Base-by-base conservation (phyloP, 2,329 filamentous ascomycete genomes). In the Cladosporium halotolerans region DNA sequence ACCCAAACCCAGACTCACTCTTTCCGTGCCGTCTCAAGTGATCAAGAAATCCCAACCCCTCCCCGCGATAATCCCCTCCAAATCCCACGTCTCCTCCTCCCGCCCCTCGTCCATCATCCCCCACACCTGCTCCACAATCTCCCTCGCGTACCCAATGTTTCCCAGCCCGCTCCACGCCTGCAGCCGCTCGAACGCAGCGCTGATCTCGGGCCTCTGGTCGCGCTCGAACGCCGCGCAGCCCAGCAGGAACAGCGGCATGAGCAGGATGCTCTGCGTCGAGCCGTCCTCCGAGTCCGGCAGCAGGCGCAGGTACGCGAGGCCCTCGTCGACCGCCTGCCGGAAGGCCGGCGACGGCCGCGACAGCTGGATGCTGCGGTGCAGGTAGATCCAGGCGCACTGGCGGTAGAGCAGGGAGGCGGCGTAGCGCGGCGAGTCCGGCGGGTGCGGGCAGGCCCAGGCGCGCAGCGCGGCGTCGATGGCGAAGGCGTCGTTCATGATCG, bases 401-500 rank as follows among this genome's bases (percentile, higher is more conserved):
- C 80, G 74, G 63, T 84, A 84, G 5, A 83, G 69, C 66, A 83
- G 78, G 1, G 79, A 79, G 42, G 80, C 73, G 32, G 71, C 76
- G 68, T 76, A 81, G 52, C 80, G 79, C 4, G 78, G 72, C 4
- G 76, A 75, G 40, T 76, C 73, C 2, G 73, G 70, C 9, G 71
- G 63, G 54, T 81, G 78, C 0, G 72, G 73, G 2, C 88, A 88
- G 19, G 79, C 78, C 90, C 90, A 96, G 11, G 81, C 78, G 5
- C 83, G 79, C 49, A 96, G 84, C 4, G 80, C 83, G 11, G 79
- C 79, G 60, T 95, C 86, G 62, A 96, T 90, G 49, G 84, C 81
- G 5, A 86, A 83, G 0, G 88, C 89, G 43, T 82, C 80, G 62
- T 84, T 85, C 9, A 93, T 74, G 9, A 83, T 85, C 19, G 80